Conservation (phyloP, 345 rosid species). For the Melaleuca quinquenervia region DNA sequence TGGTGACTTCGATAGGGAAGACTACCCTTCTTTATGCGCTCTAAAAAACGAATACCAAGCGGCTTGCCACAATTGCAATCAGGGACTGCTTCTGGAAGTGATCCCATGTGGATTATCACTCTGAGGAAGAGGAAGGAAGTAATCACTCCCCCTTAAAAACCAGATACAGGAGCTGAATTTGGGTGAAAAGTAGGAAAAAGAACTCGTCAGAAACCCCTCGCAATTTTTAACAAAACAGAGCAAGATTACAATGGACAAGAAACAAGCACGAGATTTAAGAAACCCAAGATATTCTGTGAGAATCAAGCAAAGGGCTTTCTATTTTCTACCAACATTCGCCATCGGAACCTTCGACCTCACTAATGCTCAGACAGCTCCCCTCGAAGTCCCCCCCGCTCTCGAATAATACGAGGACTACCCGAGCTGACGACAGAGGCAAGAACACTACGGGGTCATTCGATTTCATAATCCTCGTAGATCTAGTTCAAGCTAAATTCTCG, state of each 20-base stretch:
- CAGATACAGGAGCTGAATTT: not conserved
- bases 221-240: not conserved
- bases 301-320: not conserved
- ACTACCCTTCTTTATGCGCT: conserved; percentile 24
- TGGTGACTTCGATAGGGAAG: conserved; percentile 61
- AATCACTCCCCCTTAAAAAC: not conserved
- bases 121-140: not conserved
- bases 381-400: too few relatives aligned
- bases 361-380: not conserved
- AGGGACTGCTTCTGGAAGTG: conserved; percentile 15
- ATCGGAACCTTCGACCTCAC: not conserved
- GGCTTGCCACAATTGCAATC: conserved; percentile 32
- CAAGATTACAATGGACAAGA: not conserved
- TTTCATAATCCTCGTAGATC: not conserved
- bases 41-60: conserved; percentile 50
- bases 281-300: not conserved
- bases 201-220: not conserved
- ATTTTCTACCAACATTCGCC: not conserved
- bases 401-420: too few relatives aligned
- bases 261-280: not conserved
- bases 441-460: not conserved
- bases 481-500: not conserved
- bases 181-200: not conserved
- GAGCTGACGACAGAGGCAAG: too few relatives aligned
- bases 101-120: conserved; percentile 29